A percentile compares a stretch with the other conserved stretches of the same genome.
Evolutionary conservation across 2,329 filamentous ascomycete species (phyloP).

Genomic region (Ceratocystis harringtonii): DNA sequence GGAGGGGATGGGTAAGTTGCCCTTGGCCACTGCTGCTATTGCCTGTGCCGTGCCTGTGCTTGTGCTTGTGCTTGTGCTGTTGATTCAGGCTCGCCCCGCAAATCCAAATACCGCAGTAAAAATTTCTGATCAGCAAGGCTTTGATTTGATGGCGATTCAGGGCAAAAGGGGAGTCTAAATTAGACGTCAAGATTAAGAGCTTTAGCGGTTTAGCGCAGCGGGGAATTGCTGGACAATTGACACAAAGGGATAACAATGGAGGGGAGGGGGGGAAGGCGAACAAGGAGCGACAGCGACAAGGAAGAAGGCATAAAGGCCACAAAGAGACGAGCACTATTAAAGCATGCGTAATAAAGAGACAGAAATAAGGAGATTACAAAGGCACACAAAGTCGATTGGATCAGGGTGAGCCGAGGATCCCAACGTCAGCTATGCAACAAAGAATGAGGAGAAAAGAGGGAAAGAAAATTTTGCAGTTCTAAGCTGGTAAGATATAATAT

Average conservation of each 20-base stretch:
- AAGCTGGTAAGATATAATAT: neutral
- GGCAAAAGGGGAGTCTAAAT: slow-evolving; percentile 1
- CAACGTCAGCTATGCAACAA: neutral
- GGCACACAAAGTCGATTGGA: neutral
- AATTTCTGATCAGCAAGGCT: neutral
- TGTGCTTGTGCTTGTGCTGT: neutral
- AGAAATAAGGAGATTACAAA: neutral
- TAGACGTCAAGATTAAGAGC: neutral
- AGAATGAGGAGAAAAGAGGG: neutral
- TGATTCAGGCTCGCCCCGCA: neutral
- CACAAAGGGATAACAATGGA: slow-evolving; percentile 1
- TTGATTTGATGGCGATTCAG: neutral
- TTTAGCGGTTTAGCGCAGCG: neutral
- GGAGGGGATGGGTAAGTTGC: no score
- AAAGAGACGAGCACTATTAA: slow-evolving; percentile 1
- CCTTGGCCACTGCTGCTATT: no score
- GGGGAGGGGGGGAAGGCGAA: neutral
- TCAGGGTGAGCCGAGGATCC: neutral
- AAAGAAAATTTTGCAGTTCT: neutral
- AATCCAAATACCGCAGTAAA: neutral
- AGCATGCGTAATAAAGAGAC: neutral
- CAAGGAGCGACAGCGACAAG: neutral
- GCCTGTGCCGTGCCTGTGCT: neutral
- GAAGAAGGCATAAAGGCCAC: neutral
- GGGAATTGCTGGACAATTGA: slow-evolving; percentile 2